Evolutionary conservation across 2,329 filamentous ascomycete genomes (phyloP), one percentile per base, ranked within the genome.

Genomic region (Niveomyces coronatus): DNA sequence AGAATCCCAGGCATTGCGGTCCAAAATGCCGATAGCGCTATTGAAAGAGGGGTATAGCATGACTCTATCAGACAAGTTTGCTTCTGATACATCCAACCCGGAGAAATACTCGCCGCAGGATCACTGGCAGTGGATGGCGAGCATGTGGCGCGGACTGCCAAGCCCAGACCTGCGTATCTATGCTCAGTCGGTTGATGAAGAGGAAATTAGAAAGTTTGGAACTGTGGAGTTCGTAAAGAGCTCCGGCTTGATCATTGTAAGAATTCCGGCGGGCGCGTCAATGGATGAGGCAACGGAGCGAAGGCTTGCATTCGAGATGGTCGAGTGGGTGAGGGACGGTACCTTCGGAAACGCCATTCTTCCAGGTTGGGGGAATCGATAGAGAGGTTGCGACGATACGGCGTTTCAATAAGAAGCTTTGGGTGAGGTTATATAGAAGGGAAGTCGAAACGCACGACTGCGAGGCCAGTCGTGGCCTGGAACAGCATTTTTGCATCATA

Each of bases 61-160:
- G 28, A 82, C 80, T 10, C 73, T 82, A 0, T 81, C 85, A 1
- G 84, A 95, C 54, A 66, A 70, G 33, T 89, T 82, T 55, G 83
- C 87, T 1, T 76, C 74, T 39, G 67, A 70, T 11, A 77, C 88
- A 30, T 81, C 83, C 2, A 86, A 93, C 47, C 65, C 70, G 14
- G 87, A 94, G 53, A 68, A 71, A 6, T 94, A 93, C 56, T 74
- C 77, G 13, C 79, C 84, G 0, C 71, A 83, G n/a, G 87, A 94
- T 51, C 89, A 96, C 62, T 96, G 89, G 87, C 84, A 93, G 58
- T 96, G 89, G 89, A 86, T 91, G 68, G 89, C 89, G 24, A 89
- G 84, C 30, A 72, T 95, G 16, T 96, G 89, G 89, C 79, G 88
- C 9, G 85, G 86, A 9, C 82, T 85, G 38, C 71, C 88, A 1